Base-by-base conservation (phyloP, 352 stramenopile genomes). In the Blastocystis sp. region DNA sequence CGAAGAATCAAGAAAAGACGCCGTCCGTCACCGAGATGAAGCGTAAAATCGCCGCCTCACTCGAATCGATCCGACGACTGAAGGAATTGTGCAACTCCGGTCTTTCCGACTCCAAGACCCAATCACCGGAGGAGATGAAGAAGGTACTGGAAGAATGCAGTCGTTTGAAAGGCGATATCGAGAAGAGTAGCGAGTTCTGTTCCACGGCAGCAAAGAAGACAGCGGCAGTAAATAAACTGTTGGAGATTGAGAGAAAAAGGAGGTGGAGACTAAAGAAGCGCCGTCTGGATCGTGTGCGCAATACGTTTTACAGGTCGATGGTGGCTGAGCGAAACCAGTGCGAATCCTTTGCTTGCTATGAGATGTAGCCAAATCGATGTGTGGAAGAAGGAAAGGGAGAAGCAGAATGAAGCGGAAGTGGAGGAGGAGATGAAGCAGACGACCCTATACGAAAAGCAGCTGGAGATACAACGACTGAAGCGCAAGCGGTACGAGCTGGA, bases 251-350 rank as follows among this genome's bases (percentile, higher is more conserved):
- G 38, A 43, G 74, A 17, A 84, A 84, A 11, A 84, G 28, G 23
- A 17, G 74, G 3, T 84, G 74, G 74, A 84, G 52, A 7, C 34
- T 84, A 28, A 84, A 84, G 74, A 84, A 45, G 17, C 53, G 74
- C 23, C 48, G 74, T 69, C 56, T 84, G 5, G 52, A 34, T 5
- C 74, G 74, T 52, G 74, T 84, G 56, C 65, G 66, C n/a, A 28
- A 53, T 7, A 23, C 74, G 9, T 84, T 84, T 40, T 84, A 67
- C 53, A 56, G 74, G 21, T 52, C 48, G n/a, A 84, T 84, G 74
- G n/a, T 84, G 34, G 14, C 21, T 11, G 52, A 84, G 48, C 74
- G 74, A 48, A 84, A 84, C 56, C 53, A 70, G 74, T 84, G 59
- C 14, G 23, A 7, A 0, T 56, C 43, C 21, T 34, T 64, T 34